A percentile compares a stretch with the other conserved stretches of the same genome.
These are phyloP conservation scores for Allomyces macrogynus DNA, from an alignment of 192 early-diverging fungal species.

Conservation along the genomic window DNA sequence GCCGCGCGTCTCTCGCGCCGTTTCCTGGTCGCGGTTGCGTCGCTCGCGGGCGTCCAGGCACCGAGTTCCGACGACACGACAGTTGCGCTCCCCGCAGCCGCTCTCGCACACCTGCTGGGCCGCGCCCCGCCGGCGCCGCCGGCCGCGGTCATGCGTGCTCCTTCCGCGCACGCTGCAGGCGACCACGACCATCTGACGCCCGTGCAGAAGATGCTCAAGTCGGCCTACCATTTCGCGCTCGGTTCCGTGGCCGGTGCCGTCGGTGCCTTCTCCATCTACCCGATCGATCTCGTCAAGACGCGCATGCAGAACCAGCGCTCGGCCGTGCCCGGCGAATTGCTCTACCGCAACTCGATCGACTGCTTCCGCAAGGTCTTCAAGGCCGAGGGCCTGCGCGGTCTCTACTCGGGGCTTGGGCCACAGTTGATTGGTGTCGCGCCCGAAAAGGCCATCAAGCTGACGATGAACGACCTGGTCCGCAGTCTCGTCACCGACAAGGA, in stretches of 20 bases:
- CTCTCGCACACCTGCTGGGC: conserved; percentile 1
- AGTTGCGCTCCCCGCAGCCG: not conserved
- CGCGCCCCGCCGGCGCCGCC: not conserved
- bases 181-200: conserved; percentile 2
- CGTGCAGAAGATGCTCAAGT: conserved; percentile 25
- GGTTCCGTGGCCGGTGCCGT: conserved; percentile 82
- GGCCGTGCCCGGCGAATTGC: conserved; percentile 65
- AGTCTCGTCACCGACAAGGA: conserved; percentile 38
- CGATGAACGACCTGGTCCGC: conserved; percentile 84
- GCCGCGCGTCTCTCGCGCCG: too few relatives aligned
- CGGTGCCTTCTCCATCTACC: conserved; percentile 86
- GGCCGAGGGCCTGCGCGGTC: conserved; percentile 72
- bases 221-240: conserved; percentile 52
- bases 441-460: conserved; percentile 95
- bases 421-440: conserved; percentile 90
- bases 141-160: not conserved
- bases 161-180: not conserved
- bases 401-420: conserved; percentile 83
- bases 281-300: conserved; percentile 95
- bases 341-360: conserved; percentile 89
- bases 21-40: not conserved
- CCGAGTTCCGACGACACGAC: conserved; percentile 1
- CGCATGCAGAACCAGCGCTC: conserved; percentile 96
- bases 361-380: conserved; percentile 87
- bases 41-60: not conserved